Conservation (phyloP, 2,329 filamentous ascomycete genomes). For the Ceratocystis eucalypticola region DNA sequence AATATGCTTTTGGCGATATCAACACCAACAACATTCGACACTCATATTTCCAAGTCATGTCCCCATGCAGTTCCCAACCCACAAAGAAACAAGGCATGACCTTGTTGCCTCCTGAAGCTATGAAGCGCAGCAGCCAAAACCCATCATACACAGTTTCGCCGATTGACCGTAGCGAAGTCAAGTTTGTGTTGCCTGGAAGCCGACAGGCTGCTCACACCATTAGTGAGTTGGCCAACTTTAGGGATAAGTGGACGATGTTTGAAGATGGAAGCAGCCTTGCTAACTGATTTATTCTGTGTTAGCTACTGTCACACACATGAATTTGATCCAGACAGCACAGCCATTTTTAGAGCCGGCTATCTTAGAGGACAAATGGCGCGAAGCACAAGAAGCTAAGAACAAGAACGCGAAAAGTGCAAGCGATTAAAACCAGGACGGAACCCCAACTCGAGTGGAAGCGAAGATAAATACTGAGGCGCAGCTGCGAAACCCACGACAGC, state of each 20-base stretch:
- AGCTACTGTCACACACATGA: background rate
- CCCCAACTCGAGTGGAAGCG: background rate
- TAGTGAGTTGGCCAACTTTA: background rate
- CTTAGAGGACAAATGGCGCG: constrained; percentile 21
- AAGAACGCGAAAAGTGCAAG: background rate
- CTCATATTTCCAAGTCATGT: background rate
- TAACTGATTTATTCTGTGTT: background rate
- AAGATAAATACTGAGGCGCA: too few species aligned
- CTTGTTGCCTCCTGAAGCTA: background rate
- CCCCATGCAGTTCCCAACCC: background rate
- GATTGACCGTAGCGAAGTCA: constrained; percentile 8
- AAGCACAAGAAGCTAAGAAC: constrained; percentile 8
- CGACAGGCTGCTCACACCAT: background rate
- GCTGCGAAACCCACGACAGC: too few species aligned
- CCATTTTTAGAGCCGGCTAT: constrained; percentile 28
- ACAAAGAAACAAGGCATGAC: background rate
- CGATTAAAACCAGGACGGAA: background rate
- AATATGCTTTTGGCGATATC: background rate
- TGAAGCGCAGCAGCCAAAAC: background rate
- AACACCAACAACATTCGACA: background rate
- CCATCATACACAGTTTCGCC: background rate
- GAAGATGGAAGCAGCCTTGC: background rate
- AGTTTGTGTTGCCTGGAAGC: constrained; percentile 16
- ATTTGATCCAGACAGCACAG: constrained; percentile 21
- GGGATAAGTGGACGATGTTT: background rate